Evolutionary conservation across 2,329 filamentous ascomycete species (phyloP), one percentile per base, ranked within the genome.

Genomic region (Madurella fahalii): DNA sequence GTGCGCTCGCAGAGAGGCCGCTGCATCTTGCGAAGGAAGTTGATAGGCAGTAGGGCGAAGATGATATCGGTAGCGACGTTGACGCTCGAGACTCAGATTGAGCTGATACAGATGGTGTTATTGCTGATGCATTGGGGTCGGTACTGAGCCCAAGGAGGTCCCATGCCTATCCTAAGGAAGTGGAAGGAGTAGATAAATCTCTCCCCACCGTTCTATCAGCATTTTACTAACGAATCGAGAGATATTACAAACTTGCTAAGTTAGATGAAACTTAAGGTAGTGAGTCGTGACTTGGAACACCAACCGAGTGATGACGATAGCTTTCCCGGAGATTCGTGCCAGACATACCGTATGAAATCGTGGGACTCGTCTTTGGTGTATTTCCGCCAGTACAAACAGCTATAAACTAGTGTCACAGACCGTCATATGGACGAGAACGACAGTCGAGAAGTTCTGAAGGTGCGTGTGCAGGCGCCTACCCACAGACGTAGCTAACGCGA

Each of bases 271-370:
- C 47, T 48, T 62, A n/a, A n/a, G n/a, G n/a, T n/a, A 41, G 47
- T 40, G 52, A 53, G 47, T 57, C 12, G 54, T 47, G 17, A 52
- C 58, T 25, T 9, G 53, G 37, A 50, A 52, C 44, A 56, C 41
- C 47, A 34, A 54, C 47, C 54, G 51, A 48, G 45, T 42, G 43
- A 60, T 50, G 31, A 43, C 53, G 44, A 58, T 57, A 40, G 47
- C 53, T 56, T 61, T 60, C 49, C 47, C 25, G 25, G 7, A 25
- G 3, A 25, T 25, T 25, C 7, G 25, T 25, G 7, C 25, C 25
- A 7, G 25, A 25, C 25, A 51, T 62, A 57, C 49, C 50, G 31
- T 20, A 59, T 61, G 16, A 59, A 45, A n/a, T 59, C 44, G 17
- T 47, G 4, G 44, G 50, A 34, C 37, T 30, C 37, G 25, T 47